These are phyloP conservation scores for Vitis rupestris DNA, from an alignment of 164 flowering plant genomes.

Conservation along the genomic window DNA sequence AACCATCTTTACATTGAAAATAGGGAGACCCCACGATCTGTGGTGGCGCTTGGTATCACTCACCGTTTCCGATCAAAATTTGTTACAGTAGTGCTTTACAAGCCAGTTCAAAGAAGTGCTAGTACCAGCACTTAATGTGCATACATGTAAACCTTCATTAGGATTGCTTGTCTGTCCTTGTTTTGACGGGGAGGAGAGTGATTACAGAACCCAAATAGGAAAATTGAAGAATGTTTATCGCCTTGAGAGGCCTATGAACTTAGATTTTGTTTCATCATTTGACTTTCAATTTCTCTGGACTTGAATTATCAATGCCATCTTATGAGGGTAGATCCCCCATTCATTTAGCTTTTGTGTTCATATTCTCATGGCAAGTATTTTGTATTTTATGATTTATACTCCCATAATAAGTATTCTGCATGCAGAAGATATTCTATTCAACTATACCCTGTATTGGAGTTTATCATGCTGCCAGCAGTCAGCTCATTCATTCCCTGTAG, in stretches of 20 bases:
- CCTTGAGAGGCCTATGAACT: background rate
- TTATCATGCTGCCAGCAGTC: too few species aligned
- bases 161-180: background rate
- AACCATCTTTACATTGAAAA: slow-evolving; percentile 95
- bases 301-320: too few species aligned
- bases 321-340: too few species aligned
- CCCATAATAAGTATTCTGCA: too few species aligned
- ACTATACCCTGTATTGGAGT: too few species aligned
- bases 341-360: too few species aligned
- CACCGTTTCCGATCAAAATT: slow-evolving; percentile 80
- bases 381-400: too few species aligned
- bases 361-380: too few species aligned
- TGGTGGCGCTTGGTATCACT: slow-evolving; percentile 86
- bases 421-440: too few species aligned
- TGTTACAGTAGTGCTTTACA: slow-evolving; percentile 83
- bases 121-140: slow-evolving; percentile 21
- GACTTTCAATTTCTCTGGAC: too few species aligned
- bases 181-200: background rate
- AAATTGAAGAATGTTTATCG: slow-evolving; percentile 1
- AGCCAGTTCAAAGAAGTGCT: slow-evolving; percentile 80
- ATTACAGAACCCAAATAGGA: background rate
- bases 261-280: too few species aligned
- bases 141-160: background rate
- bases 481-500: too few species aligned
- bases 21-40: slow-evolving; percentile 64